Conservation (phyloP, 2,329 filamentous ascomycete species). For the Phialophora macrospora region DNA sequence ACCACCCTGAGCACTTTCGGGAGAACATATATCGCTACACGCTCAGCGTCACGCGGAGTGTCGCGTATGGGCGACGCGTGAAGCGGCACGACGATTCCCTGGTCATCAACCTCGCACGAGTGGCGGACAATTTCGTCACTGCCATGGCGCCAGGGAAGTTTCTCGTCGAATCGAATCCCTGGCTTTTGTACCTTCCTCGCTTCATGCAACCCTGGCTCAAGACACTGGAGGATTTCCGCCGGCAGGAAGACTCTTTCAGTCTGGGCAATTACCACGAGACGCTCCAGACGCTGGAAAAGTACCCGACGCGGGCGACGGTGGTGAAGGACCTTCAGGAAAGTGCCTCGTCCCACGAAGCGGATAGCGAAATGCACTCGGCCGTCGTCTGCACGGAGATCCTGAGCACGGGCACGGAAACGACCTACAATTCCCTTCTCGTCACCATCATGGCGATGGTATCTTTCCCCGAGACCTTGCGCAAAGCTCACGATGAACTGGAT, state of each 20-base stretch:
- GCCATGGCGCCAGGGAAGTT: constrained; percentile 53
- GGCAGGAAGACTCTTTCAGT: constrained; percentile 35
- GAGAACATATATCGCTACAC: constrained; percentile 52
- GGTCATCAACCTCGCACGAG: constrained; percentile 52
- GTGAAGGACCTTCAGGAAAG: constrained; percentile 4
- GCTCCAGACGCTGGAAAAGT: constrained; percentile 41
- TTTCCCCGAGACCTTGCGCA: constrained; percentile 31
- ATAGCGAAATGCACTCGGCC: constrained; percentile 40
- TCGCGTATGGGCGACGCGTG: constrained; percentile 57
- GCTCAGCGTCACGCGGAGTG: constrained; percentile 55
- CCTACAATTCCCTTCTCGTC: constrained; percentile 40
- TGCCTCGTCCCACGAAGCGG: constrained; percentile 40
- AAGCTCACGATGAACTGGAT: constrained; percentile 43
- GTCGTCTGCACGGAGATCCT: constrained; percentile 42
- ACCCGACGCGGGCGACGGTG: constrained; percentile 9
- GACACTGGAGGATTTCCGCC: constrained; percentile 40
- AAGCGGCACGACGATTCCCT: constrained; percentile 48
- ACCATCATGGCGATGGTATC: constrained; percentile 42
- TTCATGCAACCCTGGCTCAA: constrained; percentile 40
- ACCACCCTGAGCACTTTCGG: not conserved
- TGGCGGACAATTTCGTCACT: constrained; percentile 54
- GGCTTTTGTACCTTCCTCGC: constrained; percentile 39
- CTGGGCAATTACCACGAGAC: constrained; percentile 29
- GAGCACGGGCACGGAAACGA: constrained; percentile 42
- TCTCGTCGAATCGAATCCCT: constrained; percentile 43